Conservation (phyloP, 768 basidiomycete species). For the Amanita thiersii region DNA sequence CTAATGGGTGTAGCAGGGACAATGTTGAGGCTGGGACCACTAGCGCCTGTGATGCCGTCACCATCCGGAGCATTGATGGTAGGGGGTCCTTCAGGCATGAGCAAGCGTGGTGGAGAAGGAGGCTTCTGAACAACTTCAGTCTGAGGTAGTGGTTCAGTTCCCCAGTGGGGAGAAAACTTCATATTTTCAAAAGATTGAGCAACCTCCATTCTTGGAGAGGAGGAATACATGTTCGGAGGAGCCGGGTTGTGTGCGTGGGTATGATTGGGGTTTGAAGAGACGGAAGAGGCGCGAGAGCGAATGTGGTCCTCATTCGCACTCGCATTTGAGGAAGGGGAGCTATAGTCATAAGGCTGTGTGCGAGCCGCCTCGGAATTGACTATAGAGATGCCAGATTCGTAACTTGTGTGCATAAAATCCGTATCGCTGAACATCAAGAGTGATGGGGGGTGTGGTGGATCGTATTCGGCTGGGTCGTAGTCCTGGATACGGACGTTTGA, state of each 20-base stretch:
- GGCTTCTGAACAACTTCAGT: constrained; percentile 15
- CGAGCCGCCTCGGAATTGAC: constrained; percentile 13
- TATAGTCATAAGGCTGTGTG: constrained; percentile 44
- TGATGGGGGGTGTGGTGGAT: constrained; percentile 39
- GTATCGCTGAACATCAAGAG: constrained; percentile 54
- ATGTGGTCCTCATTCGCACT: constrained; percentile 35
- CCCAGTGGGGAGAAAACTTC: constrained; percentile 61
- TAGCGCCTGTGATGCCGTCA: constrained; percentile 31
- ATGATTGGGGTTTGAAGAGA: constrained; percentile 50
- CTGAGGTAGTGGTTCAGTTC: constrained; percentile 34
- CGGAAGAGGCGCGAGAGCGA: constrained; percentile 58
- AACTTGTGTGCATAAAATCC: constrained; percentile 32
- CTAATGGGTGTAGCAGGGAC: constrained; percentile 79
- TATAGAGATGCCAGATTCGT: constrained; percentile 11
- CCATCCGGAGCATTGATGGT: constrained; percentile 59
- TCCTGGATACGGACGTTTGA: constrained; percentile 29
- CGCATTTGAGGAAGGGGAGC: constrained; percentile 56
- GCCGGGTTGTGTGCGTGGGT: constrained; percentile 12
- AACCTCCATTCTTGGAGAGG: constrained; percentile 51
- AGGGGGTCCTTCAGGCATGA: constrained; percentile 45
- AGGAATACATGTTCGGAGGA: constrained; percentile 24
- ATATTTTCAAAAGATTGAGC: constrained; percentile 54
- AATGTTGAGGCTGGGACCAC: constrained; percentile 64
- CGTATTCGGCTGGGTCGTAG: constrained; percentile 73
- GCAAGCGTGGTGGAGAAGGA: constrained; percentile 47